Evolutionary conservation across 257 asterid genomes (phyloP).

Genomic region (Cordia subcordata): DNA sequence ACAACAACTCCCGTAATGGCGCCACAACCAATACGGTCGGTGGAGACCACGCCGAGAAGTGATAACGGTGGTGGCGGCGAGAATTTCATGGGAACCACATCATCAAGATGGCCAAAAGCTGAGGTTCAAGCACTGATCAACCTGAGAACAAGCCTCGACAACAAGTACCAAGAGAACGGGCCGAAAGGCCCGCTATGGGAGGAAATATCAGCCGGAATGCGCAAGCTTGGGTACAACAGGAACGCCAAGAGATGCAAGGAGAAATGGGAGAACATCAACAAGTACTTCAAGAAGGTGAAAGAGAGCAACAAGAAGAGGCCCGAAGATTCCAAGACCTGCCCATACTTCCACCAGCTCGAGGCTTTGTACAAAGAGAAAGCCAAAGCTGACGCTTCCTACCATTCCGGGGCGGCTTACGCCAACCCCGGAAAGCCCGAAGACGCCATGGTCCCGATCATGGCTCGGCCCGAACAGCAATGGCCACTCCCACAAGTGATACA

Average conservation of each 20-base stretch:
- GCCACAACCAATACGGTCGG: conserved; percentile 5
- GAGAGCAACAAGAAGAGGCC: conserved; percentile 78
- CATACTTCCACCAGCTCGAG: conserved; percentile 80
- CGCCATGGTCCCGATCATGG: conserved; percentile 72
- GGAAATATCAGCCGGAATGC: conserved; percentile 76
- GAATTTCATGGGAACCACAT: conserved; percentile 26
- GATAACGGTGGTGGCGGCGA: conserved; percentile 33
- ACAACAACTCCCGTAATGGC: neutral
- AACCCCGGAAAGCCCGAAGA: neutral
- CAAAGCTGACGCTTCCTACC: conserved; percentile 19
- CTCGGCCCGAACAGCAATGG: conserved; percentile 93
- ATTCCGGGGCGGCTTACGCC: neutral
- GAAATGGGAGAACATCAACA: conserved; percentile 98
- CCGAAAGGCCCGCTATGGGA: conserved; percentile 98
- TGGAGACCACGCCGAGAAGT: conserved; percentile 14
- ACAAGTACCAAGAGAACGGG: conserved; percentile 77
- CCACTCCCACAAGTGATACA: conserved; percentile 35
- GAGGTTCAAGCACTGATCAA: conserved; percentile 76
- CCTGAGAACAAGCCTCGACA: conserved; percentile 60
- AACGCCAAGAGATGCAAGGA: conserved; percentile 89
- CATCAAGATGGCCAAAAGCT: conserved; percentile 92
- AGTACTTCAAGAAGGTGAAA: conserved; percentile 87
- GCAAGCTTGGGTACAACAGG: conserved; percentile 60
- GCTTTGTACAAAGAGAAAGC: conserved; percentile 68
- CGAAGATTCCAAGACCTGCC: conserved; percentile 88